These are phyloP conservation scores for Aaosphaeria pasadenensis DNA, from an alignment of 2,329 filamentous ascomycete species.

Conservation along the genomic window DNA sequence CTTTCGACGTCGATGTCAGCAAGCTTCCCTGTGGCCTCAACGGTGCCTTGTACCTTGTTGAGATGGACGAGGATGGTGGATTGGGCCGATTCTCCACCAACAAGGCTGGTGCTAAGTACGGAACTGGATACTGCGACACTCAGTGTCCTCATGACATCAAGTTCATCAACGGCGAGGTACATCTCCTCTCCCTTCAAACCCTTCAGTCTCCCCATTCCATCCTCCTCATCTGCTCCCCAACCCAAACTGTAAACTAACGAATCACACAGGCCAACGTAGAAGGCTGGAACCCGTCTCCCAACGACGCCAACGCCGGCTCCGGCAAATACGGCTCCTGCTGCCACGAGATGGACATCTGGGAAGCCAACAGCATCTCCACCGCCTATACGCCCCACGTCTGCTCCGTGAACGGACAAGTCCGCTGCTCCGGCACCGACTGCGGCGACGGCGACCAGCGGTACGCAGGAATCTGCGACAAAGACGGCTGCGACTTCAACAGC, in stretches of 20 bases:
- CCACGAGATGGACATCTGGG: slow-evolving; percentile 64
- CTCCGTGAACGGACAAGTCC: slow-evolving; percentile 44
- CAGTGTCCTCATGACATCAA: slow-evolving; percentile 38
- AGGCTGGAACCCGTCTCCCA: slow-evolving; percentile 50
- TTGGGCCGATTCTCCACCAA: slow-evolving; percentile 37
- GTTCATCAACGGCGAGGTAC: slow-evolving; percentile 40
- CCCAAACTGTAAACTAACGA: background rate
- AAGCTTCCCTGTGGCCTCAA: slow-evolving; percentile 64
- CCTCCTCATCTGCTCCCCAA: background rate
- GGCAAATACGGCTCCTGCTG: slow-evolving; percentile 58
- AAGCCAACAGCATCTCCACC: slow-evolving; percentile 60
- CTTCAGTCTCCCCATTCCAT: background rate
- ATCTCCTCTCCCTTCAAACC: background rate
- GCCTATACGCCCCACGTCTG: slow-evolving; percentile 64
- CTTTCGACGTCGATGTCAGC: slow-evolving; percentile 44
- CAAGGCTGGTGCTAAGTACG: slow-evolving; percentile 49
- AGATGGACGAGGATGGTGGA: slow-evolving; percentile 61
- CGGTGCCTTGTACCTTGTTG: slow-evolving; percentile 45
- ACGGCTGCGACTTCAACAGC: slow-evolving; percentile 58
- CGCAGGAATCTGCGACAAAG: slow-evolving; percentile 59
- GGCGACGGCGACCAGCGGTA: slow-evolving; percentile 50
- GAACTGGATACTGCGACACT: slow-evolving; percentile 39
- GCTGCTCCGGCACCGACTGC: slow-evolving; percentile 47
- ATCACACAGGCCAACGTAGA: slow-evolving; percentile 12
- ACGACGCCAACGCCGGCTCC: slow-evolving; percentile 54